Evolutionary conservation across 768 basidiomycete genomes (phyloP).

Genomic region (Gymnopilus junonius): DNA sequence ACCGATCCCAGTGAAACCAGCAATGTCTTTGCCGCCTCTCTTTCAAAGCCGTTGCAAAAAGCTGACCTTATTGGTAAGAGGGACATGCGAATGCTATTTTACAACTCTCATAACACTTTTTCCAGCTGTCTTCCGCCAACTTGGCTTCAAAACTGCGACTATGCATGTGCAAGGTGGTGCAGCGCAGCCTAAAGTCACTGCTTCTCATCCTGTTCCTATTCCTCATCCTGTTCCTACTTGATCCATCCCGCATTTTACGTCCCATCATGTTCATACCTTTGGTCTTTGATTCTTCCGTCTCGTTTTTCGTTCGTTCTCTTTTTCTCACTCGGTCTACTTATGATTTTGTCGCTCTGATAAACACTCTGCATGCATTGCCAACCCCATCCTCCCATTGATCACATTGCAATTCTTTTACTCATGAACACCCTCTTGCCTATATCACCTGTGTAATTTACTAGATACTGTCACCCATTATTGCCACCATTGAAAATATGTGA

Average conservation of each 20-base stretch:
- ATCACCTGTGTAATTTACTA: constrained; percentile 52
- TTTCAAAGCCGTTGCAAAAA: constrained; percentile 91
- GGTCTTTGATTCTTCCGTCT: constrained; percentile 18
- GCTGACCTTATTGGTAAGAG: constrained; percentile 70
- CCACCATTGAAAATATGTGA: constrained; percentile 8
- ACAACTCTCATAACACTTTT: constrained; percentile 8
- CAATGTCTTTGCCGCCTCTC: constrained; percentile 77
- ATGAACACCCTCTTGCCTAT: constrained; percentile 38
- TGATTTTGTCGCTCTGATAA: constrained; percentile 40
- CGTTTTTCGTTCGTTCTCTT: constrained; percentile 30
- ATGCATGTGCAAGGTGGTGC: constrained; percentile 63
- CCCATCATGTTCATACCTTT: constrained; percentile 26
- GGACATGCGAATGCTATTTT: neutral
- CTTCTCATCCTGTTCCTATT: constrained; percentile 41
- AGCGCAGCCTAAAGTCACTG: constrained; percentile 55
- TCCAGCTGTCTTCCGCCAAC: constrained; percentile 73
- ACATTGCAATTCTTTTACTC: constrained; percentile 28
- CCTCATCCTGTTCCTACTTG: constrained; percentile 40
- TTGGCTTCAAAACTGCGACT: constrained; percentile 90
- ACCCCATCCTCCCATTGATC: constrained; percentile 19
- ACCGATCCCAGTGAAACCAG: constrained; percentile 65
- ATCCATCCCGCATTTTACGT: constrained; percentile 27
- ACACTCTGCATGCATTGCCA: constrained; percentile 37
- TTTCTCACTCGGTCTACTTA: constrained; percentile 30
- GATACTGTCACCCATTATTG: constrained; percentile 36